Conservation (phyloP, 2,329 filamentous ascomycete genomes). For the Nemania sp. region DNA sequence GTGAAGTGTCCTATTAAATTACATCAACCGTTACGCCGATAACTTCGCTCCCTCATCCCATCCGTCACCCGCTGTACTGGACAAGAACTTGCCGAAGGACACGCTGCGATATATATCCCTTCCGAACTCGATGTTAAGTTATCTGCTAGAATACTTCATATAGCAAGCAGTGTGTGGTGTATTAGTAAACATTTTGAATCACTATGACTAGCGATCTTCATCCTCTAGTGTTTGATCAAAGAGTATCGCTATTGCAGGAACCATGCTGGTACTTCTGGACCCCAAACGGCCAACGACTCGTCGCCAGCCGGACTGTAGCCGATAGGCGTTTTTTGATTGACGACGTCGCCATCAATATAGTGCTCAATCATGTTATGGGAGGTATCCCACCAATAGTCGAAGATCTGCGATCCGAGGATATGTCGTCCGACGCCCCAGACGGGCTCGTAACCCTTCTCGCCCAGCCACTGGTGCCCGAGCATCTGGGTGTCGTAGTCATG, state of each 20-base stretch:
- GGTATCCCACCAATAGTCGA: constrained; percentile 28
- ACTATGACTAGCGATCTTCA: too few relatives aligned
- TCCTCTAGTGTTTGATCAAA: neutral
- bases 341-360: constrained; percentile 26
- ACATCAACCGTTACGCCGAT: too few relatives aligned
- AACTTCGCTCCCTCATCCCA: too few relatives aligned
- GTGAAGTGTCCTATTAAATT: too few relatives aligned
- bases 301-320: constrained; percentile 22
- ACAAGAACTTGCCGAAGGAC: neutral
- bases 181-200: too few relatives aligned
- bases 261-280: constrained; percentile 23
- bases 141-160: neutral
- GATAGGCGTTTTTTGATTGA: constrained; percentile 23
- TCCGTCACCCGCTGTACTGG: too few relatives aligned
- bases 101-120: neutral
- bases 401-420: constrained; percentile 27
- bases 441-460: constrained; percentile 18
- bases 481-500: constrained; percentile 28
- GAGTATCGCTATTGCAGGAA: constrained; percentile 11
- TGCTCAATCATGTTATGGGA: constrained; percentile 25
- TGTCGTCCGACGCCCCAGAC: constrained; percentile 27
- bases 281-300: constrained; percentile 28
- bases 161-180: neutral
- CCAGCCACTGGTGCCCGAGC: constrained; percentile 26
- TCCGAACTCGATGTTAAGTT: neutral